Base-by-base conservation (phyloP, 352 stramenopile species). In the Pythium angustatum region DNA sequence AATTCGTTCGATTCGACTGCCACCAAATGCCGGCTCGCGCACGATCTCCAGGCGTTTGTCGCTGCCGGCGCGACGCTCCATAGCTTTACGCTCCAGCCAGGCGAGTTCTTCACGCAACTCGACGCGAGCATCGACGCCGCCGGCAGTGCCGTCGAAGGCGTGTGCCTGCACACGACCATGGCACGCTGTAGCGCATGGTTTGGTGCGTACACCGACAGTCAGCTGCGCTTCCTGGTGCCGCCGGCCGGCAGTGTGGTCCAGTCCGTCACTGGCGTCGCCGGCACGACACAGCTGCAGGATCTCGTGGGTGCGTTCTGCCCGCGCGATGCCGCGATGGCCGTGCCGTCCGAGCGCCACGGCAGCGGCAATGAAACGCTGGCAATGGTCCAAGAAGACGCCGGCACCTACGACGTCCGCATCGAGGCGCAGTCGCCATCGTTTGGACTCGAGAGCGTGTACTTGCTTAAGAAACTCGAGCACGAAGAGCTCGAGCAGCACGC, bases 151-250 rank as follows among this genome's bases (percentile, higher is more conserved):
- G 67, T 90, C 33, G 68, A 82, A n/a, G 81, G 81, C 0, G 26
- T 90, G 27, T 90, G 81, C 52, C 78, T 90, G 55, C 79, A 90
- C 65, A 87, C 81, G 1, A 80, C 77, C n/a, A n/a, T n/a, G 0
- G 66, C 49, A 28, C 73, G 69, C 0, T 86, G 81, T 62, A 87
- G 77, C 49, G 75, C 75, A 11, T 90, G 81, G 81, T 78, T 85
- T 54, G 81, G 79, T 10, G 55, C 47, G 0, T 85, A 73, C 33
- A 50, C 55, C n/a, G 64, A 77, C 38, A 64, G 63, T 14, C 68
- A 69, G 38, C 21, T 86, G 22, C 71, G 67, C 55, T 85, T 89
- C 52, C 79, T 82, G 48, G 72, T 75, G 28, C 56, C 76, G 30
- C 76, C 78, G 22, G 7, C 51, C 14, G 77, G 62, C 6, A 67